Base-by-base conservation (phyloP, 108 stramenopile genomes). In the Cafeteria roenbergensis region DNA sequence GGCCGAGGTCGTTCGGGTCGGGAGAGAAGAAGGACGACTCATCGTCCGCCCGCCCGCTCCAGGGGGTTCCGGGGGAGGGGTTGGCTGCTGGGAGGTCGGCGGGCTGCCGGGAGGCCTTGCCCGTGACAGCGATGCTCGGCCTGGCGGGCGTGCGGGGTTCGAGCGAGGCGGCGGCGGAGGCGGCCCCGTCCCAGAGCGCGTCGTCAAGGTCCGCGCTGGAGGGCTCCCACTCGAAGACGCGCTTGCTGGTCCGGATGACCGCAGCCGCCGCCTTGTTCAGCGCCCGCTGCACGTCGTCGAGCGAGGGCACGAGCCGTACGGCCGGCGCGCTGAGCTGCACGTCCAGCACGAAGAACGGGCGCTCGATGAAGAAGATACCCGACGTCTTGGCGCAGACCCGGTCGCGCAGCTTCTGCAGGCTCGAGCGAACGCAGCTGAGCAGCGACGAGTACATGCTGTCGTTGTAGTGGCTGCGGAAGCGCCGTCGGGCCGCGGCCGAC, bases 251-350 rank as follows among this genome's bases (percentile, higher is more conserved):
- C 29, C 76, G 71, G 30, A 84, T 58, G 8, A 84, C 75, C 34
- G 73, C 70, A 20, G 36, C 50, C 0, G 83, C 81, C 21, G 77
- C 63, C 21, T 53, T 26, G 63, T 84, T 84, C 37, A 82, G 72
- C 53, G 73, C 77, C 9, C 69, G 31, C 70, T 84, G 81, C 6
- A 84, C 74, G 59, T 82, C 81, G 21, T 81, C 83, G 34, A 84
- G 64, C 9, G 76, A 75, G 22, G 83, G 83, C 8, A 57, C 30
- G 0, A 84, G 73, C 0, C 77, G 70, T 1, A 84, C 83, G 37
- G 71, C 71, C 0, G 83, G 83, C n/a, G 79, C 81, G 36, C 60
- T 63, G 17, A 84, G 76, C 79, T 84, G 81, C n/a, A 84, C 81
- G 62, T 84, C 83, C 24, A 84, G 76, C 65, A 73, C 75, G 51